A percentile compares a stretch with the other conserved stretches of the same genome.
Conservation (phyloP, 768 basidiomycete genomes). For the Jaapia argillacea region DNA sequence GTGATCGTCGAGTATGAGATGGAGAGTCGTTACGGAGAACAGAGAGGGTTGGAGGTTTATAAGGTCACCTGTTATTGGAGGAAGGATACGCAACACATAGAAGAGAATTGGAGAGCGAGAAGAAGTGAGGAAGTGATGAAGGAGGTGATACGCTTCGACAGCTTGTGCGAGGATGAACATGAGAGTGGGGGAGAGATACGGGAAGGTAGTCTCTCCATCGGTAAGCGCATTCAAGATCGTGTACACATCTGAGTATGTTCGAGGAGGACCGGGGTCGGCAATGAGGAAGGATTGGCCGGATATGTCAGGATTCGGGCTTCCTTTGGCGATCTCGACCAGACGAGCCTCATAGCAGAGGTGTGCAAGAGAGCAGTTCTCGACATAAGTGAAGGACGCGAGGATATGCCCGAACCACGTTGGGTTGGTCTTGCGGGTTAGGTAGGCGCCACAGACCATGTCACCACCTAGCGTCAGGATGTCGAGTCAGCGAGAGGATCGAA, state of each 20-base stretch:
- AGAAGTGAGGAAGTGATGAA: conserved; percentile 29
- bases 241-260: conserved; percentile 57
- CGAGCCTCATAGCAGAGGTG: conserved; percentile 69
- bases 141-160: conserved; percentile 45
- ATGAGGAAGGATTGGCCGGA: conserved; percentile 64
- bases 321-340: conserved; percentile 42
- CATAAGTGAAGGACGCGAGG: conserved; percentile 58
- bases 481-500: too few relatives aligned
- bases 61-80: conserved; percentile 19
- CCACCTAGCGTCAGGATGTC: too few relatives aligned
- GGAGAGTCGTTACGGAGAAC: conserved; percentile 22
- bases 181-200: conserved; percentile 43
- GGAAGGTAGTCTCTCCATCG: conserved; percentile 47
- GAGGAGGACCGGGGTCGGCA: conserved; percentile 54
- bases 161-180: conserved; percentile 57
- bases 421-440: conserved; percentile 47
- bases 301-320: conserved; percentile 44
- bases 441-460: conserved; percentile 57
- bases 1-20: conserved; percentile 30
- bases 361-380: conserved; percentile 66
- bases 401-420: conserved; percentile 52
- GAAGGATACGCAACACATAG: conserved; percentile 20
- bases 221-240: conserved; percentile 42
- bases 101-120: conserved; percentile 18
- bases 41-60: conserved; percentile 28